Evolutionary conservation across 2,329 filamentous ascomycete genomes (phyloP).

Genomic region (Myotisia sp.): DNA sequence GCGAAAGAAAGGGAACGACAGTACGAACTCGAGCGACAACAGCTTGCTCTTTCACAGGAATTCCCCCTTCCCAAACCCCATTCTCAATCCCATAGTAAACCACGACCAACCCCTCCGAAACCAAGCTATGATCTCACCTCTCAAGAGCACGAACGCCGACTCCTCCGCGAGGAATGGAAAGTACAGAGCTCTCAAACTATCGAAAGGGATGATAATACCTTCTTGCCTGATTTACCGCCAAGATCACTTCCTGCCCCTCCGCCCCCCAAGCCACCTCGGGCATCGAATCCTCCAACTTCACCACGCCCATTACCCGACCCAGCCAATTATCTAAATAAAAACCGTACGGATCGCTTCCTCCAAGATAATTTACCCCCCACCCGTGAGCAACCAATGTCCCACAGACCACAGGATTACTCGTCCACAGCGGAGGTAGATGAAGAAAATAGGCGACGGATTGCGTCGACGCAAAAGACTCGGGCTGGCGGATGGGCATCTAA

Average conservation of each 20-base stretch:
- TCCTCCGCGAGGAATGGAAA: constrained; percentile 44
- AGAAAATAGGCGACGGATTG: constrained; percentile 41
- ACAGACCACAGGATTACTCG: constrained; percentile 32
- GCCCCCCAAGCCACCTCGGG: constrained; percentile 10
- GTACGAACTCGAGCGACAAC: constrained; percentile 48
- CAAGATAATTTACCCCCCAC: constrained; percentile 39
- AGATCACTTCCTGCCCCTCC: constrained; percentile 16
- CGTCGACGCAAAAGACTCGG: constrained; percentile 43
- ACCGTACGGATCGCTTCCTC: constrained; percentile 43
- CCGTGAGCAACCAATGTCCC: constrained; percentile 24
- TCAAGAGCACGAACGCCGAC: constrained; percentile 45
- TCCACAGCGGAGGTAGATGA: constrained; percentile 42
- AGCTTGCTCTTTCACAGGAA: constrained; percentile 23
- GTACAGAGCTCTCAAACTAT: constrained; percentile 22
- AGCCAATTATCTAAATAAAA: constrained; percentile 24
- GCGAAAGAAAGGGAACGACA: constrained; percentile 53
- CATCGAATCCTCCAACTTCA: constrained; percentile 12
- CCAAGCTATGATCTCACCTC: constrained; percentile 44
- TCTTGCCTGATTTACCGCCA: constrained; percentile 13
- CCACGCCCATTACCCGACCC: constrained; percentile 37
- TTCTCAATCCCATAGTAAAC: neutral
- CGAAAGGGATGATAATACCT: constrained; percentile 7
- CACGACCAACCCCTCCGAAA: constrained; percentile 18
- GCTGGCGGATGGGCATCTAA: constrained; percentile 49
- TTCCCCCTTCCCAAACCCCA: constrained; percentile 2